Conservation (phyloP, 2,329 filamentous ascomycete genomes). For the Alternaria viburni region DNA sequence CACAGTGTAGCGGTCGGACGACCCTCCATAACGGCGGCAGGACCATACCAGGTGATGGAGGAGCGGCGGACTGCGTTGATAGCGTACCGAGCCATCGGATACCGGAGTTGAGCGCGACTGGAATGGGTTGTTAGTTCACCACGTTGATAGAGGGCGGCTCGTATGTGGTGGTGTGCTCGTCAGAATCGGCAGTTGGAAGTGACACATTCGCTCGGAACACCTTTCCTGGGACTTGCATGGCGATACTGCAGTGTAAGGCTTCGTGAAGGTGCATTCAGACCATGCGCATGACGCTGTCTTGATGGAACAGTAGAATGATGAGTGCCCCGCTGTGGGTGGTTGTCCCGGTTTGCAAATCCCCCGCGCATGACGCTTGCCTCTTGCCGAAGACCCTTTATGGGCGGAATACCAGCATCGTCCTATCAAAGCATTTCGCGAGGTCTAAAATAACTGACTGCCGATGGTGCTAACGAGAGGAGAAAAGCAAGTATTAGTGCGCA, state of each 20-base stretch:
- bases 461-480: background rate
- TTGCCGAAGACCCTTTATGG: constrained; percentile 5
- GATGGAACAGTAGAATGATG: background rate
- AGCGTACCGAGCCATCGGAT: constrained; percentile 13
- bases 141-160: background rate
- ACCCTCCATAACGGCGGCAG: background rate
- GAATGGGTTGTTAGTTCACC: background rate
- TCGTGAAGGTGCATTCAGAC: background rate
- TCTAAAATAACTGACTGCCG: background rate
- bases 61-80: constrained; percentile 4
- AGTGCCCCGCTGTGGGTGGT: constrained; percentile 4
- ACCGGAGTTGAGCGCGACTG: constrained; percentile 18
- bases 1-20: constrained; percentile 4
- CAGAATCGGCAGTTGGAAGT: constrained; percentile 2
- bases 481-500: background rate
- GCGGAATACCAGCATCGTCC: background rate
- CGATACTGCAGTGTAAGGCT: background rate
- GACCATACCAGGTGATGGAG: background rate
- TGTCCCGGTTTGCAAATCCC: background rate
- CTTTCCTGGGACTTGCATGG: background rate
- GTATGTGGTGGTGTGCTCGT: background rate
- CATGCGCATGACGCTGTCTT: background rate
- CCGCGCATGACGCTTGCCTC: constrained; percentile 12
- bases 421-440: background rate
- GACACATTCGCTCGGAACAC: background rate